Percentiles rank a stretch among this genome's conserved stretches.
phyloP scores from a whole-genome alignment of 108 stramenopile species.

The Aureococcus anophagefferens region DNA sequence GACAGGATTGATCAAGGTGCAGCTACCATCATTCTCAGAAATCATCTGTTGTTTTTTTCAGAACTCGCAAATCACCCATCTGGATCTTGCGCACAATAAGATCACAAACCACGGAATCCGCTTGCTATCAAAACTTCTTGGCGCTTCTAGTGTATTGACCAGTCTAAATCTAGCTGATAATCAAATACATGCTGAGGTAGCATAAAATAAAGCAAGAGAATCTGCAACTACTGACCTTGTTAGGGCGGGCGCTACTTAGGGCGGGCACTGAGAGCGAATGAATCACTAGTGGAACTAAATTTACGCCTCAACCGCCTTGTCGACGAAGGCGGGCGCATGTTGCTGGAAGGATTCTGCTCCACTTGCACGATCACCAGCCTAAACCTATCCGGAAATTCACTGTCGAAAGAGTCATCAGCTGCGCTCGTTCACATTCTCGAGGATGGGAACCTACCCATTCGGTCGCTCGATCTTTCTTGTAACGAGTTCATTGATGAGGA shows the following conservation, averaged over 20 bases:
- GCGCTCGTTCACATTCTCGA: constrained; percentile 22
- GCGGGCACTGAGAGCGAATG: constrained; percentile 17
- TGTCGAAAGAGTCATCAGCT: constrained; percentile 11
- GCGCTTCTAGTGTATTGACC: constrained; percentile 36
- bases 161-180: constrained; percentile 49
- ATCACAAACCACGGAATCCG: constrained; percentile 51
- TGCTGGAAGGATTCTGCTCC: constrained; percentile 39
- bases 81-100: constrained; percentile 56
- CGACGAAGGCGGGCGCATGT: constrained; percentile 48
- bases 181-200: constrained; percentile 45
- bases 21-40: no score
- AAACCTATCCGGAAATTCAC: constrained; percentile 36
- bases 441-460: constrained; percentile 2
- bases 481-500: no score
- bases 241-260: neutral
- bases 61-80: constrained; percentile 48
- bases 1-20: constrained; percentile 43
- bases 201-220: neutral
- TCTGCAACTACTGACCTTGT: neutral
- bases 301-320: constrained; percentile 49
- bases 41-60: no score
- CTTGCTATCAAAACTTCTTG: constrained; percentile 43
- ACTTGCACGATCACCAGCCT: constrained; percentile 30
- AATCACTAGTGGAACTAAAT: constrained; percentile 35
- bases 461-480: constrained; percentile 29